These are phyloP conservation scores for Plasmodium chabaudi DNA, from an alignment of 169 alveolate genomes.

Conservation along the genomic window DNA sequence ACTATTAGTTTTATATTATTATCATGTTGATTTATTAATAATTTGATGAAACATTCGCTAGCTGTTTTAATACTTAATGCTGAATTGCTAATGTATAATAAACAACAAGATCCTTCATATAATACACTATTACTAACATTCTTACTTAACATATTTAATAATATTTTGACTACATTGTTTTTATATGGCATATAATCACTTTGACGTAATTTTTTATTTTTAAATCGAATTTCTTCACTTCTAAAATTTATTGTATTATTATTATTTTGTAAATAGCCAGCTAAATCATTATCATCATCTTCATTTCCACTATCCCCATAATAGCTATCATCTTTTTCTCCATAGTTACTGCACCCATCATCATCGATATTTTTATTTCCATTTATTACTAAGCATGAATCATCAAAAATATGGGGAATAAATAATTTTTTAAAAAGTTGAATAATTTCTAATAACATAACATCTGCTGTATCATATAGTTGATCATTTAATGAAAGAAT, in stretches of 20 bases:
- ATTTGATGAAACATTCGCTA: constrained; percentile 89
- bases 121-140: constrained; percentile 84
- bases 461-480: constrained; percentile 85
- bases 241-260: constrained; percentile 13
- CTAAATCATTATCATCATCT: background rate
- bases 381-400: constrained; percentile 16
- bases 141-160: constrained; percentile 80
- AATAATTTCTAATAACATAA: constrained; percentile 88
- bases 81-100: constrained; percentile 86
- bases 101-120: constrained; percentile 91
- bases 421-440: constrained; percentile 88
- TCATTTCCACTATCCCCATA: background rate
- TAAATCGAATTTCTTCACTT: constrained; percentile 74
- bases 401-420: constrained; percentile 80
- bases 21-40: constrained; percentile 92
- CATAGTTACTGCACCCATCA: constrained; percentile 4
- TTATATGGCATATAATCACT: constrained; percentile 78
- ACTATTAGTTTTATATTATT: constrained; percentile 92
- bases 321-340: background rate
- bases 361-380: background rate
- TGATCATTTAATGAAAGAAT: constrained; percentile 83
- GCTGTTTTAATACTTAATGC: constrained; percentile 90
- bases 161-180: constrained; percentile 82
- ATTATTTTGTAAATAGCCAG: background rate
- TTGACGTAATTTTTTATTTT: constrained; percentile 65